Conservation (phyloP, 1,284 basidiomycete genomes). For the Fomitopsis schrenkii region DNA sequence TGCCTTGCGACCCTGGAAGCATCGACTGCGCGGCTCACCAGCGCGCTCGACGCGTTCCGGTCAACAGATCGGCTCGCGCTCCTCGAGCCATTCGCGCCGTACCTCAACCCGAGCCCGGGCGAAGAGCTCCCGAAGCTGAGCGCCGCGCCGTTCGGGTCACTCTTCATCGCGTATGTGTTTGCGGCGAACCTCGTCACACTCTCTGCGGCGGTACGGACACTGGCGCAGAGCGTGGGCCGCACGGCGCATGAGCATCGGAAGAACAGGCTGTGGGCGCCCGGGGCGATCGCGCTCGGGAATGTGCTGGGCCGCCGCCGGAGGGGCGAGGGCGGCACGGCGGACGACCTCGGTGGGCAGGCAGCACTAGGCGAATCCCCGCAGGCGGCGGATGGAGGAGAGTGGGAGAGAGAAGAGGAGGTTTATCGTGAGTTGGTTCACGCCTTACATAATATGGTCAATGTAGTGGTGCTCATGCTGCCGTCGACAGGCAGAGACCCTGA, state of each 20-base stretch:
- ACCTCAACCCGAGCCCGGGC: conserved; percentile 10
- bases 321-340: conserved; percentile 6
- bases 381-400: conserved; percentile 23
- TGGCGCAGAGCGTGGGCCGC: conserved; percentile 40
- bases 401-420: conserved; percentile 18
- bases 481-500: conserved; percentile 42
- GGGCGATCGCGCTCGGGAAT: conserved; percentile 42
- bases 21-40: conserved; percentile 31
- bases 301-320: conserved; percentile 26
- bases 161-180: conserved; percentile 47
- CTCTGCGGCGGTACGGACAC: conserved; percentile 38
- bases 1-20: conserved; percentile 32
- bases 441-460: neutral
- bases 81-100: conserved; percentile 43
- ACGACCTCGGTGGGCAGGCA: neutral
- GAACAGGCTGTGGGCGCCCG: conserved; percentile 47
- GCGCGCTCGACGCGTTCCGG: conserved; percentile 39
- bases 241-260: conserved; percentile 35
- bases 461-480: neutral
- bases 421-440: conserved; percentile 31
- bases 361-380: conserved; percentile 28
- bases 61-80: conserved; percentile 36
- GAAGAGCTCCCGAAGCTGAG: conserved; percentile 4
- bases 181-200: conserved; percentile 39
- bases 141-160: conserved; percentile 32